phyloP scores from a whole-genome alignment of 1,284 basidiomycete species.

The Hymenochaete sp. region DNA sequence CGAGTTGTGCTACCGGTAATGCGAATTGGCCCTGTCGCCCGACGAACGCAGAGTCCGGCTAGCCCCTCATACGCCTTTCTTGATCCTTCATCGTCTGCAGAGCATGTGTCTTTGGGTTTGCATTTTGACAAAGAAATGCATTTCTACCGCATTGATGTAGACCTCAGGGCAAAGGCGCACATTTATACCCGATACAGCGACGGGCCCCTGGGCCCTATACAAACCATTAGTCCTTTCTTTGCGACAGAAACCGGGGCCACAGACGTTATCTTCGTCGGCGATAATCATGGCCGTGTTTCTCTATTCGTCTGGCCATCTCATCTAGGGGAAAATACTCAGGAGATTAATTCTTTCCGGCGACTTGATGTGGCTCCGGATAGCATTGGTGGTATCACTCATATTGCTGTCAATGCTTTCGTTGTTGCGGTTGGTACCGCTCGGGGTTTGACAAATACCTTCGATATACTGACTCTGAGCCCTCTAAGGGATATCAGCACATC shows the following conservation, averaged over 20 bases:
- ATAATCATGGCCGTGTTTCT: slow-evolving; percentile 32
- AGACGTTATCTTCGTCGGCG: slow-evolving; percentile 44
- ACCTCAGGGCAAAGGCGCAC: slow-evolving; percentile 26
- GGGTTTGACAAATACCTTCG: slow-evolving; percentile 59
- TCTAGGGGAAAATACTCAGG: slow-evolving; percentile 1
- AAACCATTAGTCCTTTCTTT: slow-evolving; percentile 17
- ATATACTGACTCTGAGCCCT: slow-evolving; percentile 52
- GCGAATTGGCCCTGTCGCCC: no score
- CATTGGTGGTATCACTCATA: slow-evolving; percentile 50
- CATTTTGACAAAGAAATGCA: slow-evolving; percentile 35
- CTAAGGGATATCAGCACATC: slow-evolving; percentile 47
- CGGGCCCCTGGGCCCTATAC: slow-evolving; percentile 21
- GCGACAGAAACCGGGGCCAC: background rate
- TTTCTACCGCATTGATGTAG: slow-evolving; percentile 40
- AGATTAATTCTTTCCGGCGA: slow-evolving; percentile 32
- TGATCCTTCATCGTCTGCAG: slow-evolving; percentile 17
- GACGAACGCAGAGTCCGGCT: no score
- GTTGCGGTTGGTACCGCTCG: slow-evolving; percentile 56
- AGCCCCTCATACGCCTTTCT: no score
- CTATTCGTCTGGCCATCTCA: slow-evolving; percentile 12
- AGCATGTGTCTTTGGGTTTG: slow-evolving; percentile 17
- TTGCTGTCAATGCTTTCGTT: slow-evolving; percentile 51
- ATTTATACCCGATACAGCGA: slow-evolving; percentile 11
- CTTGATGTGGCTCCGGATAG: slow-evolving; percentile 45
- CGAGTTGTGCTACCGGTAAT: no score